Percentiles rank a stretch among this genome's conserved stretches.
Evolutionary conservation across 1,284 basidiomycete genomes (phyloP).

Genomic region (Ustilago trichophora): DNA sequence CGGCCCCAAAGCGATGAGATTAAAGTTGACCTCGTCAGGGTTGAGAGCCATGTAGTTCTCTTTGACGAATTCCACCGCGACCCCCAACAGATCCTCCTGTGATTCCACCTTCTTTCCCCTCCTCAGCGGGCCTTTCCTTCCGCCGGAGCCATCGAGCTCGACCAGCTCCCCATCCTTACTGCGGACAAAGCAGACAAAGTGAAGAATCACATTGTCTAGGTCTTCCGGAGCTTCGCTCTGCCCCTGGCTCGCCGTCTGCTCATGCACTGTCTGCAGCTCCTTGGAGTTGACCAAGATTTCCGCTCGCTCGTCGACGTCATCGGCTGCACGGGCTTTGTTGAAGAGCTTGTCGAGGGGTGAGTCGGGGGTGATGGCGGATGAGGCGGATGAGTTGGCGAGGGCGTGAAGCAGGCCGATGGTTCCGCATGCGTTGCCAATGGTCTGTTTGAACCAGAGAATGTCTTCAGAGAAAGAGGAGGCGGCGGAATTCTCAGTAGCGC

Average conservation of each 20-base stretch:
- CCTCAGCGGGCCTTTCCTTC: conserved; percentile 58
- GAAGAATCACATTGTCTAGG: conserved; percentile 60
- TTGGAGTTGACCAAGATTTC: conserved; percentile 38
- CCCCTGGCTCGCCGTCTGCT: conserved; percentile 51
- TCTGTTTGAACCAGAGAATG: conserved; percentile 64
- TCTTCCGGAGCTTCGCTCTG: conserved; percentile 60
- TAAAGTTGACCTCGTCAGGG: conserved; percentile 61
- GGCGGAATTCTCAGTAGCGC: conserved; percentile 36
- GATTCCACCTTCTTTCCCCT: conserved; percentile 37
- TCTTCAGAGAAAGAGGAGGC: conserved; percentile 14
- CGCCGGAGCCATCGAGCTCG: conserved; percentile 59
- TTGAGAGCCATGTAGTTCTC: conserved; percentile 58
- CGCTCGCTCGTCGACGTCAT: conserved; percentile 26
- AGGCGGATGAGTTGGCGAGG: conserved; percentile 58
- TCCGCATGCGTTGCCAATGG: conserved; percentile 66
- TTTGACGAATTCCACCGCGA: conserved; percentile 54
- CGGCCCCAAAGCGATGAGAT: conserved; percentile 60
- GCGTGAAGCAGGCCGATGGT: conserved; percentile 66
- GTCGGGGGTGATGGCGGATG: conserved; percentile 28
- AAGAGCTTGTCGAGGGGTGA: conserved; percentile 56
- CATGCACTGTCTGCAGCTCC: conserved; percentile 54
- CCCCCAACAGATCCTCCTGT: conserved; percentile 43
- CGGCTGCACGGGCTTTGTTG: conserved; percentile 33
- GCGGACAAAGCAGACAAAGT: conserved; percentile 65
- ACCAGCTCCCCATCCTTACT: conserved; percentile 49